A percentile compares a stretch with the other conserved stretches of the same genome.
Conservation (phyloP, 306 rosid species). For the Rubus parviflorus region DNA sequence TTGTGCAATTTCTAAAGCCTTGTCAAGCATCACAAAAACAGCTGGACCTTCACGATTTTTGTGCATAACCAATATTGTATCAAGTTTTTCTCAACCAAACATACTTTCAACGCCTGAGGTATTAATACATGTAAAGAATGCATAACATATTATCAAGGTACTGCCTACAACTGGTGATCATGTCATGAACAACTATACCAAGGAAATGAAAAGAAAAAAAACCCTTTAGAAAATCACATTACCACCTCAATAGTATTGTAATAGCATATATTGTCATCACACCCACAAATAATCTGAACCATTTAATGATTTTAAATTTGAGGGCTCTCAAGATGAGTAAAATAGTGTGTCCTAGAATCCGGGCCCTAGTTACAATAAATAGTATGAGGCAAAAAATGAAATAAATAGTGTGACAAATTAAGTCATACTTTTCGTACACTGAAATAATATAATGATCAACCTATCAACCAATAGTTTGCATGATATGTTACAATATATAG, state of each 20-base stretch:
- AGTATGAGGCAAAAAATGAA: neutral
- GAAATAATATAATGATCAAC: neutral
- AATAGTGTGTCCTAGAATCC: no score
- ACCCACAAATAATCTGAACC: no score
- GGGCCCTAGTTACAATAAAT: no score
- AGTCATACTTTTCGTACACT: neutral
- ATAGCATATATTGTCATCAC: no score
- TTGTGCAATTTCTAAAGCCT: conserved; percentile 61
- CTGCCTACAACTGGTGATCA: neutral
- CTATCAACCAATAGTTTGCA: neutral
- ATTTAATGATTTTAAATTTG: no score
- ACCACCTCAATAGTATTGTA: no score
- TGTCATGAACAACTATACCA: neutral
- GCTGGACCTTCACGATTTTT: conserved; percentile 78
- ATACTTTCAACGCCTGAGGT: neutral
- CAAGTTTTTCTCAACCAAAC: conserved; percentile 15
- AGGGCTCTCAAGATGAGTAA: no score
- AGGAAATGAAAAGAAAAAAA: no score
- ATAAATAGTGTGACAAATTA: neutral
- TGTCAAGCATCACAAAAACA: conserved; percentile 67
- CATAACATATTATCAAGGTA: no score
- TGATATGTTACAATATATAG: neutral
- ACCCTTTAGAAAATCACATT: no score
- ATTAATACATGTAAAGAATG: neutral
- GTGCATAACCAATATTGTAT: conserved; percentile 73